Base-by-base conservation (phyloP, 139 green algal genomes). In the Coelastrella sp. region DNA sequence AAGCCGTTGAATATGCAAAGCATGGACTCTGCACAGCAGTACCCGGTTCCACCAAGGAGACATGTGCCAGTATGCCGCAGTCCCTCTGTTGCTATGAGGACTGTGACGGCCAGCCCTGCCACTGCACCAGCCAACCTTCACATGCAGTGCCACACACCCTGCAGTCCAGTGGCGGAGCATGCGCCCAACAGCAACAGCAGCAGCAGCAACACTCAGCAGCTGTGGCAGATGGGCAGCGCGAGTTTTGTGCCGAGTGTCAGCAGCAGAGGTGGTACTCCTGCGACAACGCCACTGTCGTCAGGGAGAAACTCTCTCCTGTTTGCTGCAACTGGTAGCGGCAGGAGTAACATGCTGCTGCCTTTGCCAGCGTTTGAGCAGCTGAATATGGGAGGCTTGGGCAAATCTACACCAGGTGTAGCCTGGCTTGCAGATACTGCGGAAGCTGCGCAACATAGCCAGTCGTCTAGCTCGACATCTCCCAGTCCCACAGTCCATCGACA, bases 21-120 rank as follows among this genome's bases (percentile, higher is more conserved):
- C 59, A 41, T 50, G 13, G 73, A 68, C 38, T 8, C 27, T 25
- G 19, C 64, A 11, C 72, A 82, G 75, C 75, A 82, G 75, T 27
- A 45, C 48, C 75, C 69, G 53, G 51, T 53, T n/a, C 9, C 57
- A 30, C 75, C 75, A 19, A 51, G 51, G 7, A 71, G 41, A 35
- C 23, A 71, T 35, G 40, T 6, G 35, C 75, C 75, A 9, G 1
- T 71, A 23, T 51, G 51, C 51, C n/a, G 75, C 3, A 71, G 50
- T n/a, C 75, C 75, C 1, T 35, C 19, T 8, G 75, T 82, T 4
- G 27, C 25, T 23, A 51, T 71, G 27, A 27, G 30, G 9, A 69
- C 62, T 19, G 27, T 69, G 27, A 21, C 27, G 21, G 62, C 62
- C 7, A 69, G 62, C 62, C 62, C 62, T 40, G 62, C 62, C 62